Base-by-base conservation (phyloP, 768 basidiomycete genomes). In the Tubosaeta sp. region DNA sequence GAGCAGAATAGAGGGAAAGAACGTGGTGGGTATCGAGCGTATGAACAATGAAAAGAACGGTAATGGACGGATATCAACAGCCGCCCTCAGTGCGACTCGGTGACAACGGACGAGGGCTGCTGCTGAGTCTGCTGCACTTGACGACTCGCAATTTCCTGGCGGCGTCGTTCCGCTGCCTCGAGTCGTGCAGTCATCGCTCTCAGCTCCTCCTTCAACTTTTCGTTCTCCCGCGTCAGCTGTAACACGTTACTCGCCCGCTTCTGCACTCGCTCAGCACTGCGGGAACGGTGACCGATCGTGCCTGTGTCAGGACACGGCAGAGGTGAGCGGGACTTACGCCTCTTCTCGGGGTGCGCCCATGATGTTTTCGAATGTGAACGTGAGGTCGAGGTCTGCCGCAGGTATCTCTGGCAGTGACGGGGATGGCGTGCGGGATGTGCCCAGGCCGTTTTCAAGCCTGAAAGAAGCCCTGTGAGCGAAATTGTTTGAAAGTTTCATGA, bases 161-260 rank as follows among this genome's bases (percentile, higher is more conserved):
- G 79, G 56, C 76, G 77, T 50, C 80, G 78, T 69, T 90, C 88
- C 18, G 83, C 85, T 13, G 83, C 83, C 69, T 87, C 86, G 57
- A 90, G 72, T 58, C 86, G 71, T 55, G 85, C 86, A 18, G 79
- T 76, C 83, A 90, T 85, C 44, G 81, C 85, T 62, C 76, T 81
- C 61, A 91, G 76, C 69, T 89, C 82, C 44, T 78, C 83, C 68
- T 85, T 83, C 53, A 91, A 72, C 67, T 83, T 86, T 66, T 87
- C 84, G 66, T 90, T 86, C 74, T 91, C 88, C 71, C 86, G 76
- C 19, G 84, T 76, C 31, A 91, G 74, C 62, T 85, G 87, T 62
- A 87, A 66, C 52, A 90, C 85, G 67, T 86, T 89, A 59, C 84
- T 86, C 36, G 81, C 83, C 54, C 88, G 82, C 69, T 89, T 90